Evolutionary conservation across 768 basidiomycete species (phyloP), one percentile per base, ranked within the genome.

Genomic region (Pleurotus sapidus): DNA sequence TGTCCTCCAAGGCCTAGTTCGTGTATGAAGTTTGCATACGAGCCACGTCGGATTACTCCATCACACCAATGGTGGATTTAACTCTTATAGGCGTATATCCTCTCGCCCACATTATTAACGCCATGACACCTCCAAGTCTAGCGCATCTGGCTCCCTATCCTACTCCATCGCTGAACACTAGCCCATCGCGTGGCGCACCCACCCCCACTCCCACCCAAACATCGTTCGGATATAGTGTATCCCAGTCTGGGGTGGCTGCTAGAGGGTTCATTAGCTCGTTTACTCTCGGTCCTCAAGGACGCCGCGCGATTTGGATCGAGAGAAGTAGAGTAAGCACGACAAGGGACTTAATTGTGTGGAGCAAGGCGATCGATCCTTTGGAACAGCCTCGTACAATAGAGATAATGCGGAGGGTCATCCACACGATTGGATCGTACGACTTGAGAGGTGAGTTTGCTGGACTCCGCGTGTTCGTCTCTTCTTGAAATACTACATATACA

Each of bases 271-370:
- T 84, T 30, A 81, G 78, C 45, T 63, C 84, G 1, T 77, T 77
- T 60, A 66, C 70, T 1, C 62, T 85, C 3, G 83, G 84, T 5
- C 67, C 73, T 0, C 74, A 79, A 58, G 82, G 78, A 0, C 76
- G 71, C 50, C 74, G 84, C 2, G 84, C 81, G 3, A 68, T 83
- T 4, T 86, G 84, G 84, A 68, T 84, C 4, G 81, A 84, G 65
- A 73, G 83, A 15, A 72, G 70, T 61, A 66, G 77, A 27, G 69
- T 73, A 12, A 77, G 70, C 49, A 75, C 74, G 14, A 51, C 66
- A n/a, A 64, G 80, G 34, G 73, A 79, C 40, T 72, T 84, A 1
- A 70, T 79, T 30, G 76, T 78, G 1, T 83, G 82, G 76, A 39
- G 34, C 18, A 57, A 57, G 37, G 59, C 48, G 38, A n/a, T 47